Conservation (phyloP, 495 filamentous ascomycete genomes). For the Aspergillus asperescens region DNA sequence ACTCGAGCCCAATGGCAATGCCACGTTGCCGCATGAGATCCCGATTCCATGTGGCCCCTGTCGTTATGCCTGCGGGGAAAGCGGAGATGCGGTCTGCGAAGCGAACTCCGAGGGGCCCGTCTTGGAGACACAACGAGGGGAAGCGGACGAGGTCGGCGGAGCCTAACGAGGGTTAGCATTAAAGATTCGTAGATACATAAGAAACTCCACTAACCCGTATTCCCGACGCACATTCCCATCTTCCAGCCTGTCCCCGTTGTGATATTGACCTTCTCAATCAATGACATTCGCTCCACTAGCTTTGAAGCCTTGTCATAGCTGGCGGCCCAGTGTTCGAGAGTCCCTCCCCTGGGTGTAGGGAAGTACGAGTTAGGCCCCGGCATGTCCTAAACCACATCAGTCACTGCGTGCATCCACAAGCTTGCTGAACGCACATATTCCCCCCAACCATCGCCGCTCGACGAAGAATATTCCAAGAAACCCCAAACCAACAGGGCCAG, state of each 20-base stretch:
- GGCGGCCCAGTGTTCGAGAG: conserved; percentile 61
- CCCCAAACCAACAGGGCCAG: conserved; percentile 20
- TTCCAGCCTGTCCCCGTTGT: conserved; percentile 90
- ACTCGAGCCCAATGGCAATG: conserved; percentile 61
- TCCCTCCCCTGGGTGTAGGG: conserved; percentile 78
- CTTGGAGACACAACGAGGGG: conserved; percentile 82
- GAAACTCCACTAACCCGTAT: conserved; percentile 50
- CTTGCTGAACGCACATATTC: conserved; percentile 14
- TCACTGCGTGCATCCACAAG: not conserved
- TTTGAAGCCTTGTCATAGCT: conserved; percentile 76
- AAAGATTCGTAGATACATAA: not conserved
- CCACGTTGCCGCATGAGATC: conserved; percentile 72
- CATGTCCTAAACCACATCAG: conserved; percentile 10
- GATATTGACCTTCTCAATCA: conserved; percentile 90
- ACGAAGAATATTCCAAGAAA: conserved; percentile 17
- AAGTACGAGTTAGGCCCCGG: conserved; percentile 69
- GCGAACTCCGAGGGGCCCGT: conserved; percentile 78
- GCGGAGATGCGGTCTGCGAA: conserved; percentile 72
- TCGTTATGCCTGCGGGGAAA: conserved; percentile 78
- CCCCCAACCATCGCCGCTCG: not conserved
- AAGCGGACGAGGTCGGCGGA: conserved; percentile 67
- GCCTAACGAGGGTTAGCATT: conserved; percentile 30
- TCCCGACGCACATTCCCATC: conserved; percentile 87
- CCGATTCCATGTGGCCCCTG: conserved; percentile 83
- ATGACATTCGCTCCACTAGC: conserved; percentile 75